Percentiles rank a stretch among this genome's conserved stretches.
phyloP scores from a whole-genome alignment of 1,139 yeast species.

The Geotrichum restrictum region DNA sequence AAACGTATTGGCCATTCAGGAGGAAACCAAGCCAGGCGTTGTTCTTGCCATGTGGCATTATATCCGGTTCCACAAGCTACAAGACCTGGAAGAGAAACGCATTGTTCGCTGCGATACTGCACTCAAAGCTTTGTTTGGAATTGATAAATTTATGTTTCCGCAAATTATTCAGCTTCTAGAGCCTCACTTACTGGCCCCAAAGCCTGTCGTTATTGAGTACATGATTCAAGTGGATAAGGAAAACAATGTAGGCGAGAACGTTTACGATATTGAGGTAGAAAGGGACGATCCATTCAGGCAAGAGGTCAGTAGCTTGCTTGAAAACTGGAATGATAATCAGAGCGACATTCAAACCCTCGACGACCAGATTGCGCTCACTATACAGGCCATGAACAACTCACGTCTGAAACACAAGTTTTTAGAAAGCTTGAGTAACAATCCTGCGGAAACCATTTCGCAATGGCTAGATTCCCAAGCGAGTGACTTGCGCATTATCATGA shows the following conservation, averaged over 20 bases:
- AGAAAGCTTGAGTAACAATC: conserved; percentile 66
- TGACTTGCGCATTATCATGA: conserved; percentile 68
- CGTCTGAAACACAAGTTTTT: conserved; percentile 68
- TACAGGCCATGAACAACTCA: conserved; percentile 63
- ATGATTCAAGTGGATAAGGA: conserved; percentile 70
- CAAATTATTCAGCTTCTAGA: conserved; percentile 71
- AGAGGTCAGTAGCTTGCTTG: conserved; percentile 43
- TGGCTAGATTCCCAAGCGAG: conserved; percentile 75
- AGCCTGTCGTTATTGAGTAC: conserved; percentile 74
- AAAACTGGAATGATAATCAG: conserved; percentile 47
- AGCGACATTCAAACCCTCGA: conserved; percentile 54
- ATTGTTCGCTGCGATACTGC: conserved; percentile 66
- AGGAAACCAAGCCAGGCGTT: conserved; percentile 82
- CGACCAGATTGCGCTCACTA: conserved; percentile 56
- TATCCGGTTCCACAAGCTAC: conserved; percentile 67
- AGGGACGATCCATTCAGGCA: conserved; percentile 58
- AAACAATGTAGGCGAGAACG: conserved; percentile 74
- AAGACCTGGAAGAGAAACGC: conserved; percentile 52
- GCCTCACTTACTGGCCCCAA: conserved; percentile 61
- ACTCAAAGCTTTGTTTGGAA: conserved; percentile 48
- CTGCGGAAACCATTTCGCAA: conserved; percentile 65
- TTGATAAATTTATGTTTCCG: conserved; percentile 52
- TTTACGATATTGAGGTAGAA: conserved; percentile 66
- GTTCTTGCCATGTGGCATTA: conserved; percentile 86
- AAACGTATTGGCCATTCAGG: conserved; percentile 66